Evolutionary conservation across 1,139 yeast genomes (phyloP).

Genomic region (Taiozyma sp.): DNA sequence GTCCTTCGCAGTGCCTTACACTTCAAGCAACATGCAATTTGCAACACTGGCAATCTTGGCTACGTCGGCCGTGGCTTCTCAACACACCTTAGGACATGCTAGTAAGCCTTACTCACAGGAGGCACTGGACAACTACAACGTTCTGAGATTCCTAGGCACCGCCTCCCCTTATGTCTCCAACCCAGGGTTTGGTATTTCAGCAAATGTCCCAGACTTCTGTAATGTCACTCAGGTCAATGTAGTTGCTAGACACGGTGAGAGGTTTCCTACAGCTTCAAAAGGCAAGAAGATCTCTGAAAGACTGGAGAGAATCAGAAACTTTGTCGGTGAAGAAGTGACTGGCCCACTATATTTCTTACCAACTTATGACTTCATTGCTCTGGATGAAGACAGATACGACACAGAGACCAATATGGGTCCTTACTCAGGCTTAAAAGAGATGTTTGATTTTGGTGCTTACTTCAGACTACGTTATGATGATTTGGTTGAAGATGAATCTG

Average conservation of each 20-base stretch:
- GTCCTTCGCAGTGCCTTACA: not conserved
- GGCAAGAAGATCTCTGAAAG: constrained; percentile 6
- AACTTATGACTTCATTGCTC: constrained; percentile 12
- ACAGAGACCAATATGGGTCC: constrained; percentile 17
- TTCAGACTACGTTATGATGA: constrained; percentile 14
- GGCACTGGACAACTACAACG: constrained; percentile 26
- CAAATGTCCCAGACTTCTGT: constrained; percentile 35
- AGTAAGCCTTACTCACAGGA: constrained; percentile 18
- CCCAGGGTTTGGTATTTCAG: constrained; percentile 43
- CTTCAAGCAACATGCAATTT: not conserved
- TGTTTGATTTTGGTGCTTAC: constrained; percentile 11
- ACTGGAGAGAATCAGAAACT: constrained; percentile 7
- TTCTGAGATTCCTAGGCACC: constrained; percentile 42
- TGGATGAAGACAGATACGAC: constrained; percentile 11
- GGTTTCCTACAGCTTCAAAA: constrained; percentile 35
- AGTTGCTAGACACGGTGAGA: constrained; percentile 46
- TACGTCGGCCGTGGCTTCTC: not conserved
- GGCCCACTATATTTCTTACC: constrained; percentile 16
- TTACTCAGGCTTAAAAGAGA: constrained; percentile 16
- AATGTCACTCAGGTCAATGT: constrained; percentile 42
- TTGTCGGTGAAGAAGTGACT: constrained; percentile 1
- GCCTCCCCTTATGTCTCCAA: constrained; percentile 43
- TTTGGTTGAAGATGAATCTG: constrained; percentile 4
- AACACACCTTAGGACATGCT: not conserved
- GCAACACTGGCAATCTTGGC: not conserved